Evolutionary conservation across 306 rosid species (phyloP), one percentile per base, ranked within the genome.

Genomic region (Crataegus laevigata): DNA sequence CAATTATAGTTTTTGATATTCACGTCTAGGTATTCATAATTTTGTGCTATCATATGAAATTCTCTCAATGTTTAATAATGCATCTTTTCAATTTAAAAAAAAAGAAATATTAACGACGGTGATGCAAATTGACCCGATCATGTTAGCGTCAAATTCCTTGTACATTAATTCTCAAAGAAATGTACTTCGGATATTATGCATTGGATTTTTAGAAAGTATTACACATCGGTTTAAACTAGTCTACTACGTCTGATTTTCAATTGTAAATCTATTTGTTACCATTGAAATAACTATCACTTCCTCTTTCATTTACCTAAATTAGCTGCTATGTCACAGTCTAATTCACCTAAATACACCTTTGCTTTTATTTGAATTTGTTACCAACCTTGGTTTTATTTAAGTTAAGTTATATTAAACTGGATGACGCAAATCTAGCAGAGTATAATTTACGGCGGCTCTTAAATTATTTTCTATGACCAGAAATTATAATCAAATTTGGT

Each of bases 281-380:
- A 47, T 3, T 47, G 21, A 47, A 58, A 5, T 58, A 10, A 24
- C 50, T 30, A 5, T 11, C 51, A 25, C 43, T n/a, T 45, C 22
- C 13, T 26, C 14, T 18, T 70, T 21, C 29, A 30, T 22, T 71
- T 71, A 55, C 30, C 65, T 55, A 34, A 22, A 62, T 71, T 79
- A 83, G 87, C 70, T 79, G 25, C 50, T 1, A 8, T 40, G 87
- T 83, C 83, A 61, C 28, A 36, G 72, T 85, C 77, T 17, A 3
- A 5, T 76, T 60, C 76, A 81, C 87, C 81, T 47, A 78, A 55
- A 66, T 25, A 6, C 17, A 8, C 12, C 42, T 10, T 45, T 32
- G 14, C n/a, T 29, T 75, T 51, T 43, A 6, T 12, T 25, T 2
- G 40, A 36, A 36, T 36, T 36, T 36, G 40, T 9, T 7, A 36